Evolutionary conservation across 2,329 filamentous ascomycete genomes (phyloP).

Genomic region (Seiridium cupressi): DNA sequence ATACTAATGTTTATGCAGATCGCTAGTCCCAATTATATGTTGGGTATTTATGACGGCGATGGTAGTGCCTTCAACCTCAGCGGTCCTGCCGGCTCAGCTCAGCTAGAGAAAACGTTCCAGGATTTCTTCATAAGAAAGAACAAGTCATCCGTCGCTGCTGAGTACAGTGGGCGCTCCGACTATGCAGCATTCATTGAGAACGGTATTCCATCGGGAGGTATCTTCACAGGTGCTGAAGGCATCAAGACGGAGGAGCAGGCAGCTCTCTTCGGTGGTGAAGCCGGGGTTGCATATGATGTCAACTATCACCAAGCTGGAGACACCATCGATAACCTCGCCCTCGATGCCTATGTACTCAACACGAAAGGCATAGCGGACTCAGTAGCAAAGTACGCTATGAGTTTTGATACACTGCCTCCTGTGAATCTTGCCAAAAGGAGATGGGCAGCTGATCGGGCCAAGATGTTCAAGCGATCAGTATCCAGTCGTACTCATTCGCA

Average conservation of each 20-base stretch:
- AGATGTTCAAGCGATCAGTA: neutral
- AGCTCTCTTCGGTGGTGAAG: slow-evolving; percentile 53
- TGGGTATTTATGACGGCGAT: slow-evolving; percentile 59
- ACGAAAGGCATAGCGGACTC: slow-evolving; percentile 19
- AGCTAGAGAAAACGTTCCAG: slow-evolving; percentile 58
- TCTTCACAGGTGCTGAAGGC: slow-evolving; percentile 59
- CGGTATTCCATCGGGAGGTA: slow-evolving; percentile 55
- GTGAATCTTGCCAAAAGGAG: slow-evolving; percentile 7
- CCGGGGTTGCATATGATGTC: slow-evolving; percentile 33
- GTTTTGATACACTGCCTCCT: slow-evolving; percentile 3
- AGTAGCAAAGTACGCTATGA: slow-evolving; percentile 12
- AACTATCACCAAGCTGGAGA: slow-evolving; percentile 32
- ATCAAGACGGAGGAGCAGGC: slow-evolving; percentile 54
- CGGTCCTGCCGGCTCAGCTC: slow-evolving; percentile 55
- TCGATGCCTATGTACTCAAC: slow-evolving; percentile 27
- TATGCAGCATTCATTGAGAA: slow-evolving; percentile 57
- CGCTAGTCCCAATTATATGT: slow-evolving; percentile 47
- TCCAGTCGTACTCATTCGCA: slow-evolving; percentile 1
- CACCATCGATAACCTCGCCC: slow-evolving; percentile 27
- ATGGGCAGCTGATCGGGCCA: slow-evolving; percentile 3
- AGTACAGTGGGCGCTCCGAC: slow-evolving; percentile 58
- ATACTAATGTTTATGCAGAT: slow-evolving; percentile 23
- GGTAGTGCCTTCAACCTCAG: slow-evolving; percentile 57
- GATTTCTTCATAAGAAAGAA: slow-evolving; percentile 48
- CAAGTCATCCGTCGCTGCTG: slow-evolving; percentile 45